Evolutionary conservation across 805 yeast species (phyloP).

Genomic region (Barnettozyma pratensis): DNA sequence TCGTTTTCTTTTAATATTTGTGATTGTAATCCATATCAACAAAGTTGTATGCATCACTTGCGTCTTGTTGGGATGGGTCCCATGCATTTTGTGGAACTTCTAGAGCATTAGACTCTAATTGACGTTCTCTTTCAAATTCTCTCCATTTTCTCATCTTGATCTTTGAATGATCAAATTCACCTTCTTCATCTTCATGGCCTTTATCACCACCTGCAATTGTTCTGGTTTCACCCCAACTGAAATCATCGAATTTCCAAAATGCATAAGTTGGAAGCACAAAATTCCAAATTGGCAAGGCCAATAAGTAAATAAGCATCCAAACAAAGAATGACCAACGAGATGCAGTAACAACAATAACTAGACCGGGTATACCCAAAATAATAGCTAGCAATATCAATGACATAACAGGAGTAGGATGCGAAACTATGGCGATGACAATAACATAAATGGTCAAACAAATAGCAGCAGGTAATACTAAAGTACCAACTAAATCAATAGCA

Average conservation of each 20-base stretch:
- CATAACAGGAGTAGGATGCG: conserved; percentile 70
- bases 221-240: conserved; percentile 95
- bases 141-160: conserved; percentile 93
- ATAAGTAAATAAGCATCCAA: conserved; percentile 74
- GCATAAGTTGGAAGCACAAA: conserved; percentile 82
- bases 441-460: conserved; percentile 79
- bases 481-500: conserved; percentile 78
- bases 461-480: conserved; percentile 85
- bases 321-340: conserved; percentile 64
- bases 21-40: conserved; percentile 8
- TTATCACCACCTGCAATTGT: conserved; percentile 67
- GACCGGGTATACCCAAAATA: conserved; percentile 82
- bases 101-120: conserved; percentile 9
- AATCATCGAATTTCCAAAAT: conserved; percentile 93
- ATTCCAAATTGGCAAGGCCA: conserved; percentile 93
- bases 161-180: conserved; percentile 86
- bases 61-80: conserved; percentile 22
- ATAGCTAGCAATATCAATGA: conserved; percentile 72
- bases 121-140: conserved; percentile 73
- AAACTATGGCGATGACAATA: conserved; percentile 60
- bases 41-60: conserved; percentile 6
- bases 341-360: conserved; percentile 75
- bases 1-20: too few relatives aligned
- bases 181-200: conserved; percentile 64
- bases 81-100: conserved; percentile 23